phyloP scores from a whole-genome alignment of 1,284 basidiomycete species.

The Sporisorium scitamineum region DNA sequence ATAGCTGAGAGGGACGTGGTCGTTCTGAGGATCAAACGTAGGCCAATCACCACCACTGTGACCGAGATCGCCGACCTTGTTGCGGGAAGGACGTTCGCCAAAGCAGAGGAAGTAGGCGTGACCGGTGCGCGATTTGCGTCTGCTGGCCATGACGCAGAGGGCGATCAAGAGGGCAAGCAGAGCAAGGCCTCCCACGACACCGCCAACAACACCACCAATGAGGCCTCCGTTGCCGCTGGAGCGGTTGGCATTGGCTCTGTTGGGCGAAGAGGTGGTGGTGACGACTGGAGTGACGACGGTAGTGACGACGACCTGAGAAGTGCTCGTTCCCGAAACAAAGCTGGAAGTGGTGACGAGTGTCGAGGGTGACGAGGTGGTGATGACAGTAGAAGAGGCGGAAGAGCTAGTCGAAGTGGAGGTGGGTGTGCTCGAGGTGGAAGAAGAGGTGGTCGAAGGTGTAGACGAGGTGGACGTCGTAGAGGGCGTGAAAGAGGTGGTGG shows the following conservation, averaged over 20 bases:
- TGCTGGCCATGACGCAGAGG: constrained; percentile 35
- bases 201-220: constrained; percentile 62
- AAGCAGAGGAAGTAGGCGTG: constrained; percentile 62
- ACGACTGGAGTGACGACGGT: constrained; percentile 37
- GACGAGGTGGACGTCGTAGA: constrained; percentile 14
- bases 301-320: constrained; percentile 39
- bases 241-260: constrained; percentile 13
- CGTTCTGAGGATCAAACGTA: constrained; percentile 54
- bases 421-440: constrained; percentile 23
- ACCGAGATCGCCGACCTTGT: constrained; percentile 31
- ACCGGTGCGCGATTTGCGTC: constrained; percentile 54
- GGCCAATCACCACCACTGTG: constrained; percentile 56
- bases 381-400: constrained; percentile 19
- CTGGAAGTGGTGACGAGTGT: constrained; percentile 38
- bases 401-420: constrained; percentile 23
- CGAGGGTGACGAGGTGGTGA: constrained; percentile 44
- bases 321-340: constrained; percentile 43
- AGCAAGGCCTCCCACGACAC: constrained; percentile 57
- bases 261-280: constrained; percentile 32
- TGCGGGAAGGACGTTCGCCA: constrained; percentile 42
- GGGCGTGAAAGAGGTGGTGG: constrained; percentile 17
- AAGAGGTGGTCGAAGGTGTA: constrained; percentile 14
- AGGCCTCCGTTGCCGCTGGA: constrained; percentile 54
- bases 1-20: constrained; percentile 13
- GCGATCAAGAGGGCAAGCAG: constrained; percentile 49